Conservation (phyloP, 306 rosid genomes). For the Castanea sativa region DNA sequence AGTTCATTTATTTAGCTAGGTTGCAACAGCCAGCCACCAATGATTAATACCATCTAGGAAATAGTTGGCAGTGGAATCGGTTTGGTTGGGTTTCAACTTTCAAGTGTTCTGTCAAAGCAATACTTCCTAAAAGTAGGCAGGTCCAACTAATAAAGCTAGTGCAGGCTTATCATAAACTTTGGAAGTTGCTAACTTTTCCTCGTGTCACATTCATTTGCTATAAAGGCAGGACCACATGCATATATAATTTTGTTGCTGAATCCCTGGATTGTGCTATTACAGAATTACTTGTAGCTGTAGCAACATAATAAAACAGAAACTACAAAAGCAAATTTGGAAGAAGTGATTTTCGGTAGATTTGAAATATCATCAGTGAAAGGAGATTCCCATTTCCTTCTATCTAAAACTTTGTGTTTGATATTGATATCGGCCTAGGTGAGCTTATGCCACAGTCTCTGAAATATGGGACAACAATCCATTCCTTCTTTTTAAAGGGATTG, state of each 20-base stretch:
- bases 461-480: too few relatives aligned
- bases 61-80: conserved; percentile 41
- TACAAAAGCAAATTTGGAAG: background rate
- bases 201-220: conserved; percentile 26
- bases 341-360: background rate
- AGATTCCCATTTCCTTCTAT: too few relatives aligned
- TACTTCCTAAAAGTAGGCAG: conserved; percentile 34
- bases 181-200: conserved; percentile 24
- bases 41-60: conserved; percentile 39
- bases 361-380: too few relatives aligned
- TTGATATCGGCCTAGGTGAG: too few relatives aligned
- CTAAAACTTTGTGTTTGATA: too few relatives aligned
- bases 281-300: background rate
- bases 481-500: too few relatives aligned
- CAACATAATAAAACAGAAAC: background rate
- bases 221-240: conserved; percentile 46
- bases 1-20: conserved; percentile 27
- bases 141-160: conserved; percentile 35
- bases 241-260: conserved; percentile 24
- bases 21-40: conserved; percentile 39
- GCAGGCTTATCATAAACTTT: conserved; percentile 30
- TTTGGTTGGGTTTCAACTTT: conserved; percentile 18
- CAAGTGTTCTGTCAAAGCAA: conserved; percentile 31
- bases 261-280: conserved; percentile 5
- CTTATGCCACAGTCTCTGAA: too few relatives aligned